Base-by-base conservation (phyloP, 345 rosid genomes). In the Aquilaria malaccensis region DNA sequence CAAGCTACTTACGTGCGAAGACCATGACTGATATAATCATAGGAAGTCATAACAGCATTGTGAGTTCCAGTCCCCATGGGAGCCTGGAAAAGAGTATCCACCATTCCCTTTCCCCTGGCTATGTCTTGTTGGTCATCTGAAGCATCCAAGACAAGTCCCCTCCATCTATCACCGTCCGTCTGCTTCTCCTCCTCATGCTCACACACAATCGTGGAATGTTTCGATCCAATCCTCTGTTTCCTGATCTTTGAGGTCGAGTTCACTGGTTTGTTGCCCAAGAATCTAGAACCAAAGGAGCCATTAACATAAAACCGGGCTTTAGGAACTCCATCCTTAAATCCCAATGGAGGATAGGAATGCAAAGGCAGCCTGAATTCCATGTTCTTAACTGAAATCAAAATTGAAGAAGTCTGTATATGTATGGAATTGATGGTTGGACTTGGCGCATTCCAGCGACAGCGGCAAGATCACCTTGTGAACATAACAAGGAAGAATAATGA, bases 1-100 rank as follows among this genome's bases (percentile, higher is more conserved):
- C 33, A 2, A 6, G 51, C 9, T 5, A 67, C 84, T 69, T 65
- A 82, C 87, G 56, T 78, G 33, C 82, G 72, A 64, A 80, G 84
- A 15, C 82, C 82, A 54, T 68, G 55, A 45, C 82, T 77, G 68
- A 76, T 62, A 56, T 80, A 78, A 10, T 83, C 83, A 50, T 66
- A 60, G 4, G 85, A 78, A 70, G 72, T 74, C 80, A 83, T 53
- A 56, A 82, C 72, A 1, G 87, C 74, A 55, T 76, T 12, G 65
- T 80, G 88, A 54, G 83, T 83, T 6, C 83, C 81, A 1, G 79
- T 29, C 0, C 65, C 81, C 76, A 68, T 66, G 11, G 83, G 77
- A 70, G 88, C 88, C 68, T 78, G 88, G 76, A 83, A 83, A 33
- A 83, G 75, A 29, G 78, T 2, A 52, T 80, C 85, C 31, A 80